These are phyloP conservation scores for Pseudonitzschia pungens DNA, from an alignment of 108 stramenopile genomes.

Conservation along the genomic window DNA sequence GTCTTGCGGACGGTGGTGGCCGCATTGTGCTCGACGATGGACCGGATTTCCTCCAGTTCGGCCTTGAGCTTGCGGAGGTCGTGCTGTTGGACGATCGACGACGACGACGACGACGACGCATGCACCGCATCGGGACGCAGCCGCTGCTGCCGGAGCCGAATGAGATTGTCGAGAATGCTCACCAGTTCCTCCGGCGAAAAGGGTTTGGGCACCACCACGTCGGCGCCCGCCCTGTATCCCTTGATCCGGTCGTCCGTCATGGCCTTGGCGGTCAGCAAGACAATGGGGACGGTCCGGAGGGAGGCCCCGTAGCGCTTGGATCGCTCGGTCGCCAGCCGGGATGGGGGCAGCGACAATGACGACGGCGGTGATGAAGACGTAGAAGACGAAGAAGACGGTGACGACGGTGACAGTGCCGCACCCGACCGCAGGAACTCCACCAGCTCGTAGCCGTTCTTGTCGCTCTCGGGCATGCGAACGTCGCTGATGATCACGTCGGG, in stretches of 20 bases:
- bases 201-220: slow-evolving; percentile 86
- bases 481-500: slow-evolving; percentile 81
- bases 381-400: too few species aligned
- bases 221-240: slow-evolving; percentile 80
- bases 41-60: slow-evolving; percentile 45
- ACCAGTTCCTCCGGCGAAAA: slow-evolving; percentile 87
- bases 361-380: too few species aligned
- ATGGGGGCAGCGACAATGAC: too few species aligned
- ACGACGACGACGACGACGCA: not conserved
- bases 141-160: slow-evolving; percentile 38
- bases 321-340: too few species aligned
- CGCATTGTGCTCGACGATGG: slow-evolving; percentile 37
- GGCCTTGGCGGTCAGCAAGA: slow-evolving; percentile 82
- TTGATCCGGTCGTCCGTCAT: slow-evolving; percentile 78
- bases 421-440: slow-evolving; percentile 47
- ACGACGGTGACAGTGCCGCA: not conserved
- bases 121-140: not conserved
- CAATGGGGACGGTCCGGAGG: slow-evolving; percentile 53
- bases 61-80: slow-evolving; percentile 32
- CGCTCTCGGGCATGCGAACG: slow-evolving; percentile 82
- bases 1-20: slow-evolving; percentile 31
- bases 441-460: slow-evolving; percentile 77
- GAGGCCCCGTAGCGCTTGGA: too few species aligned
- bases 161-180: slow-evolving; percentile 75
- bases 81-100: too few species aligned